These are phyloP conservation scores for Amanita fuliginea DNA, from an alignment of 768 basidiomycete genomes.

Conservation along the genomic window DNA sequence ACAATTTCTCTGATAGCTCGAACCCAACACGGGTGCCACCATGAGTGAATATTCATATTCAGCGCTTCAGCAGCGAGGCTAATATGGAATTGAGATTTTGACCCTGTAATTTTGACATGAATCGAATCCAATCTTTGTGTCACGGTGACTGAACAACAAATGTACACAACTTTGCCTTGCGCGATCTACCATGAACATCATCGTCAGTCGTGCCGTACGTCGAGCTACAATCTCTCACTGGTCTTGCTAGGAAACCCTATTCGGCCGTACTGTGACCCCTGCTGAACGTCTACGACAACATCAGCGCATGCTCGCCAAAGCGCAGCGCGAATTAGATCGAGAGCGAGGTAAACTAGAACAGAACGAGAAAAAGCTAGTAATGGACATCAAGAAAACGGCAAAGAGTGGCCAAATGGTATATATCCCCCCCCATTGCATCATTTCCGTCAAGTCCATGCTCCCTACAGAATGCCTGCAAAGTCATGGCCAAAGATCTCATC, in stretches of 20 bases:
- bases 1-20: neutral
- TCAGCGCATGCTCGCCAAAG: slow-evolving; percentile 91
- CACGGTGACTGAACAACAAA: neutral
- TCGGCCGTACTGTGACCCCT: slow-evolving; percentile 89
- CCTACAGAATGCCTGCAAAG: slow-evolving; percentile 90
- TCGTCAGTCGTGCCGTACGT: slow-evolving; percentile 32
- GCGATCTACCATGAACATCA: slow-evolving; percentile 60
- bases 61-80: no score
- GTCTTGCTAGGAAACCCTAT: slow-evolving; percentile 77
- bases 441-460: slow-evolving; percentile 8
- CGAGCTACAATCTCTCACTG: neutral
- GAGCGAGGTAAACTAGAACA: slow-evolving; percentile 91
- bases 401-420: slow-evolving; percentile 89
- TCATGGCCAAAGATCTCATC: slow-evolving; percentile 98
- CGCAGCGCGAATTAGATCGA: slow-evolving; percentile 95
- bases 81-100: no score
- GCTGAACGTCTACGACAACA: slow-evolving; percentile 96
- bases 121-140: no score
- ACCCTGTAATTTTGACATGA: no score
- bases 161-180: neutral
- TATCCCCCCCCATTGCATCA: neutral
- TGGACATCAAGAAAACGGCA: slow-evolving; percentile 94
- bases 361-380: slow-evolving; percentile 93
- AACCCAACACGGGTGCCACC: neutral
- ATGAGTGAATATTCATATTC: neutral